Base-by-base conservation (phyloP, 2,329 filamentous ascomycete species). In the Ophiostoma tasmaniense region DNA sequence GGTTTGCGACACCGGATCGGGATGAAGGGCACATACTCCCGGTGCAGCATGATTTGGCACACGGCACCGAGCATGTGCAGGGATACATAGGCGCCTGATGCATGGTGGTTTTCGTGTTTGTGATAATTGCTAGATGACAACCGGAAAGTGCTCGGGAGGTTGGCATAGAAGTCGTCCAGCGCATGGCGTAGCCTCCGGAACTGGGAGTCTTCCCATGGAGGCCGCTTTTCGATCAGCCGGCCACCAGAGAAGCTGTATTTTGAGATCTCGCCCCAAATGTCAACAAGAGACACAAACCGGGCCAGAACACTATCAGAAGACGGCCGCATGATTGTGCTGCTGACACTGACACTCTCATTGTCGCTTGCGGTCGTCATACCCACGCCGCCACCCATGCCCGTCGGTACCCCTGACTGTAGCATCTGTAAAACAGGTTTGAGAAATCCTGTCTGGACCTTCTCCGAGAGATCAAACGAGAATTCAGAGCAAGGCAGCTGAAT, bases 401-500 rank as follows among this genome's bases (percentile, higher is more conserved):
- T 33, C 22, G 30, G 25, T 28, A 4, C 13, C 10, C 30, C 50
- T 2, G 28, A 25, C n/a, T 30, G 17, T 7, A 37, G 33, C 35
- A 2, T 13, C 25, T 33, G 30, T 17, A 22, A 3, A 1, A 39
- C 55, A 0, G 67, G 70, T 55, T 75, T 73, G 17, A 88, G 74
- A 73, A 84, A 83, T 10, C 82, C 81, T 10, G 85, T 84, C 69
- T 79, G 76, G 1, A 87, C 85, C 59, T 87, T 84, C 70, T 85
- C 81, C 0, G 84, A 86, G 68, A 89, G 83, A 64, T 87, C 81
- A 73, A 91, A 91, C 0, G 85, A 84, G 66, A 85, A 80, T 67
- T 91, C 88, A 45, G 87, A 87, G 72, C 88, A 90, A 1, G 89
- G 89, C 4, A 92, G 79, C 74, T 89, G 88, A 25, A 90, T 87